Evolutionary conservation across 148 eudicot species (phyloP), one percentile per base, ranked within the genome.

Genomic region (Persicaria maculosa): DNA sequence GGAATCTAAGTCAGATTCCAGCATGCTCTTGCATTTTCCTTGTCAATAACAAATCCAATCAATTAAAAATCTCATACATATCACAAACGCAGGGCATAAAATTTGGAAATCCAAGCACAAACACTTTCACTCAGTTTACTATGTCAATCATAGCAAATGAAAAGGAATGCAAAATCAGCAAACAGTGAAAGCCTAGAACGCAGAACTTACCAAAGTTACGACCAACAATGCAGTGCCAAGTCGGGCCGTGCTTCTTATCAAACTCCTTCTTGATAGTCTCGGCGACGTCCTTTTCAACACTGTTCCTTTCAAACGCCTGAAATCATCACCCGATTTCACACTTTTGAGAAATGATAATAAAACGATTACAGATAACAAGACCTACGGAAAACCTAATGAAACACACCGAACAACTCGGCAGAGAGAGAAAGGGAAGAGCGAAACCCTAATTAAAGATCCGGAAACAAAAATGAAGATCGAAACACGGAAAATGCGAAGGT

Each of bases 161-260:
- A 62, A 12, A 36, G 45, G 61, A 55, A 55, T 55, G 20, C 68
- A 62, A 62, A 62, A 36, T 7, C 45, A 31, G 45, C 11, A 57
- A 57, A 17, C 31, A 20, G 19, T 57, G 44, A 31, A 36, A 4
- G 44, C 68, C 44, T 36, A 62, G 5, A 4, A 22, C 45, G 25
- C 68, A 62, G 68, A 12, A 12, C 67, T 50, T 91, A 93, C 97
- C 97, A 46, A 91, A 94, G 83, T 94, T 93, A 84, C 91, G 93
- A 72, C 97, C 98, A 25, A 93, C 98, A 75, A 93, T 93, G 77
- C 98, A 93, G 78, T 91, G 98, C 98, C 98, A 93, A 47, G 97
- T 93, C 43, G 97, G 91, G 17, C 98, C 98, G 59, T 88, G 83
- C 85, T 91, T 91, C 82, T 82, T 88, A 74, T 93, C 98, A 75